These are phyloP conservation scores for Magnusiomyces sp. DNA, from an alignment of 1,139 yeast species.

Conservation along the genomic window DNA sequence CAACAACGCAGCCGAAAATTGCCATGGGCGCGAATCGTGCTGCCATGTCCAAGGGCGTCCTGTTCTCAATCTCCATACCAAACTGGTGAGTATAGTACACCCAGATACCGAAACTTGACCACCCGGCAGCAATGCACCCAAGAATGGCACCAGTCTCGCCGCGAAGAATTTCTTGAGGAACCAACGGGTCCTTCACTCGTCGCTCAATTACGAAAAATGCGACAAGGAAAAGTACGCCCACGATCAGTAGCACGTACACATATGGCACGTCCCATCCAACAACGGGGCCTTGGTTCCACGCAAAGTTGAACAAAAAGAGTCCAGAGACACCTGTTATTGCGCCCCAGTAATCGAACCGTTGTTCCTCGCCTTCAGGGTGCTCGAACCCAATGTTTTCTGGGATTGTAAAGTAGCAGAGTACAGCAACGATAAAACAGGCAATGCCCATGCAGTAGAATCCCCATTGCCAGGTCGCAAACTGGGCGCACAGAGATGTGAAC, in stretches of 20 bases:
- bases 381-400: conserved; percentile 32
- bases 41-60: conserved; percentile 34
- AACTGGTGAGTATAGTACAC: conserved; percentile 39
- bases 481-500: conserved; percentile 40
- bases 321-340: conserved; percentile 42
- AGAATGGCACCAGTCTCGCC: conserved; percentile 41
- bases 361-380: conserved; percentile 22
- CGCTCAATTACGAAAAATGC: conserved; percentile 36
- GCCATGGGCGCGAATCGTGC: conserved; percentile 37
- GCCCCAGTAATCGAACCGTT: conserved; percentile 42
- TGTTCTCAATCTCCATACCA: conserved; percentile 30
- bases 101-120: conserved; percentile 59
- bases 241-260: conserved; percentile 42
- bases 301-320: conserved; percentile 43
- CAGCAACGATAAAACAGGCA: conserved; percentile 29
- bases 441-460: conserved; percentile 43
- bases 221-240: conserved; percentile 37
- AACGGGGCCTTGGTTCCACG: conserved; percentile 57
- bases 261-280: conserved; percentile 48
- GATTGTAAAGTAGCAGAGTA: conserved; percentile 35
- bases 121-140: conserved; percentile 46
- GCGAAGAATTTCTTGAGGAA: conserved; percentile 38
- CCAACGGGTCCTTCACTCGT: conserved; percentile 36
- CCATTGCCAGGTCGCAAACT: conserved; percentile 50
- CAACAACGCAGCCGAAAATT: conserved; percentile 41